Evolutionary conservation across 495 filamentous ascomycete genomes (phyloP).

Genomic region (Penicillium goetzii): DNA sequence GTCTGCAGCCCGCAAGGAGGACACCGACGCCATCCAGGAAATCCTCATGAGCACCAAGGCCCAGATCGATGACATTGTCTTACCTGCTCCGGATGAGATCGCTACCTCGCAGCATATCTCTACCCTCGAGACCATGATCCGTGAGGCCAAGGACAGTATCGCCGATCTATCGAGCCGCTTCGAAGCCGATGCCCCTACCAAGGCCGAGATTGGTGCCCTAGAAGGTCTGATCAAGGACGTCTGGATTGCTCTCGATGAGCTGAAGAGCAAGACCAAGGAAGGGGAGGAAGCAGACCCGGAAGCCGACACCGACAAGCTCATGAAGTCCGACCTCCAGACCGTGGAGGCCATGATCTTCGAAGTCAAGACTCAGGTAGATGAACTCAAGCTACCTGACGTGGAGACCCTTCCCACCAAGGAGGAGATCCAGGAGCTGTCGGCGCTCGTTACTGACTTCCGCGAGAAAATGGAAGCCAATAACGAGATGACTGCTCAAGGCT

Average conservation of each 20-base stretch:
- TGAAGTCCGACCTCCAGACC: constrained; percentile 77
- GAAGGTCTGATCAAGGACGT: constrained; percentile 77
- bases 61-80: constrained; percentile 74
- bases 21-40: constrained; percentile 86
- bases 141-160: constrained; percentile 72
- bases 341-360: constrained; percentile 79
- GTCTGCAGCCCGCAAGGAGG: constrained; percentile 64
- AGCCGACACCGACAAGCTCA: constrained; percentile 65
- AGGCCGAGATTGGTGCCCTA: constrained; percentile 75
- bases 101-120: constrained; percentile 79
- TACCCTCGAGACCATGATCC: constrained; percentile 67
- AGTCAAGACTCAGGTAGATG: constrained; percentile 73
- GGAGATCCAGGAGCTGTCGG: constrained; percentile 66
- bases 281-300: constrained; percentile 60
- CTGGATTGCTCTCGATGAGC: constrained; percentile 71
- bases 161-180: constrained; percentile 59
- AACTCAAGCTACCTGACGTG: constrained; percentile 67
- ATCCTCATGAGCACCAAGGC: constrained; percentile 83
- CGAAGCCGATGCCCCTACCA: constrained; percentile 66
- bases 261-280: constrained; percentile 61
- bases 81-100: constrained; percentile 60
- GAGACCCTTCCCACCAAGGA: constrained; percentile 64
- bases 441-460: constrained; percentile 70
- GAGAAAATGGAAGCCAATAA: constrained; percentile 69
- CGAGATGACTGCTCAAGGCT: constrained; percentile 72